phyloP scores from a whole-genome alignment of 2,329 filamentous ascomycete species.

The Epichloe coenophiala region DNA sequence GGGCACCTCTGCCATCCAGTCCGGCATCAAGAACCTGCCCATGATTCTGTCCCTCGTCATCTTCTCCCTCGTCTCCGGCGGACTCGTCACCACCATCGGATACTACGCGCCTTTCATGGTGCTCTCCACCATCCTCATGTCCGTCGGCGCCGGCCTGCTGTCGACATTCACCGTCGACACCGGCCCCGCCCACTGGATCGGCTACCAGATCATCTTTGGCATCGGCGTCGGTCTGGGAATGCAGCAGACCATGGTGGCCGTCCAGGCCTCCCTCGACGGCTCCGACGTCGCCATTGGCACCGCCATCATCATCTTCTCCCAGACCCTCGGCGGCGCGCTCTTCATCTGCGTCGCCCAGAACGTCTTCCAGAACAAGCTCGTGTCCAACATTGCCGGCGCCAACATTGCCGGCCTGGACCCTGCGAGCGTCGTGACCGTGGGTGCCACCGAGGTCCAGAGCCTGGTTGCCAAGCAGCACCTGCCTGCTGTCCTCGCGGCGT shows the following conservation, averaged over 20 bases:
- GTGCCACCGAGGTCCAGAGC: slow-evolving; percentile 3
- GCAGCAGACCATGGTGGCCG: slow-evolving; percentile 31
- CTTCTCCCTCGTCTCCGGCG: slow-evolving; percentile 15
- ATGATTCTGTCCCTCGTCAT: slow-evolving; percentile 17
- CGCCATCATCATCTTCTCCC: slow-evolving; percentile 32
- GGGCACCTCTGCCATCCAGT: slow-evolving; percentile 16
- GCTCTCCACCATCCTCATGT: slow-evolving; percentile 16
- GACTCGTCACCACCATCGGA: slow-evolving; percentile 17
- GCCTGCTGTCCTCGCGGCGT: slow-evolving; percentile 2
- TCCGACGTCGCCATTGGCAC: slow-evolving; percentile 32
- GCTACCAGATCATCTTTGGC: slow-evolving; percentile 26
- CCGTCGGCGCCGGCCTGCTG: slow-evolving; percentile 27
- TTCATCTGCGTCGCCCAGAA: slow-evolving; percentile 39
- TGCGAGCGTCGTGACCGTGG: not conserved
- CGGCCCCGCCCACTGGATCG: slow-evolving; percentile 13
- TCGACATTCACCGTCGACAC: slow-evolving; percentile 20
- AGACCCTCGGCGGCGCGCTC: slow-evolving; percentile 29
- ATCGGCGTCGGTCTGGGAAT: slow-evolving; percentile 28
- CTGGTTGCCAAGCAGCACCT: slow-evolving; percentile 3
- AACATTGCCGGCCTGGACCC: slow-evolving; percentile 3
- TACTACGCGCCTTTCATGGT: slow-evolving; percentile 30
- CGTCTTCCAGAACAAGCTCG: slow-evolving; percentile 34
- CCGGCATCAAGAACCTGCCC: slow-evolving; percentile 17
- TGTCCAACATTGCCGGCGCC: slow-evolving; percentile 3
- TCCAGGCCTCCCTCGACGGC: slow-evolving; percentile 28